Evolutionary conservation across 176 grass and related monocot genomes (phyloP).

Genomic region (Avena eriantha): DNA sequence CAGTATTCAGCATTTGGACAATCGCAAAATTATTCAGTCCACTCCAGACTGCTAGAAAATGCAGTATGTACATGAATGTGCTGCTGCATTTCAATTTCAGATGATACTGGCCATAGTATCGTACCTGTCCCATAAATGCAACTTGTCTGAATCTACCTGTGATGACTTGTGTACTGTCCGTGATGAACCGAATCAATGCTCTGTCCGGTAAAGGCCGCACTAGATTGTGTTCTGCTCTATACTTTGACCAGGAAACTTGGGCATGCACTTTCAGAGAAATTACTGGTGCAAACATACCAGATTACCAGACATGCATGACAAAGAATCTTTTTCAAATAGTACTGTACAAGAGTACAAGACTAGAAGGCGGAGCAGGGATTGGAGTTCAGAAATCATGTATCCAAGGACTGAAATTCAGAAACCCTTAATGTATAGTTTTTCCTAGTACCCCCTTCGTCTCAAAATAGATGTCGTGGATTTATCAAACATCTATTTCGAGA

Average conservation of each 20-base stretch:
- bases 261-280: neutral
- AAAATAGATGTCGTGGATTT: too few relatives aligned
- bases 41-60: neutral
- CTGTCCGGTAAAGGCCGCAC: neutral
- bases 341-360: too few relatives aligned
- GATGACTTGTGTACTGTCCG: neutral
- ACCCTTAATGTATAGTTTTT: neutral
- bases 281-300: neutral
- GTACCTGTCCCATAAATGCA: neutral
- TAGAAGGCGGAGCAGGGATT: neutral
- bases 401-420: neutral
- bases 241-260: neutral
- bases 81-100: neutral
- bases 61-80: neutral
- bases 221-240: constrained; percentile 1
- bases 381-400: neutral
- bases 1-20: neutral
- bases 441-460: neutral
- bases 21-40: neutral
- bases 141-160: neutral
- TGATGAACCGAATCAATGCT: neutral
- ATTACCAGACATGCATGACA: neutral
- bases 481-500: too few relatives aligned
- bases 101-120: neutral
- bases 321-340: neutral